phyloP scores from a whole-genome alignment of 257 asterid genomes.

The Gardenia jasminoides region DNA sequence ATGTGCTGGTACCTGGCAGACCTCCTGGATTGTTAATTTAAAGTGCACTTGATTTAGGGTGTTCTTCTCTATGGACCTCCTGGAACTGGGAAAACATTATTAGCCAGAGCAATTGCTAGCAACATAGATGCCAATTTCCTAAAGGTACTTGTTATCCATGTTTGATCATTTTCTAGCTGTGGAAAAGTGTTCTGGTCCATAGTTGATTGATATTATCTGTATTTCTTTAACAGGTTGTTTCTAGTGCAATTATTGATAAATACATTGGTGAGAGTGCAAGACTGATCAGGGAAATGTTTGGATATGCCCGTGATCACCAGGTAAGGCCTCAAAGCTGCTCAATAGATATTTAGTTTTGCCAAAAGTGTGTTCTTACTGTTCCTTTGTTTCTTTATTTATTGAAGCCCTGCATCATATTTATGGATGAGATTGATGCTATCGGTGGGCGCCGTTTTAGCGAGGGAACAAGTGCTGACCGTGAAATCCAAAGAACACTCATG shows the following conservation, averaged over 20 bases:
- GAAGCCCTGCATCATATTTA: slow-evolving; percentile 96
- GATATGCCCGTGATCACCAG: slow-evolving; percentile 97
- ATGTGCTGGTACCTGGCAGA: not conserved
- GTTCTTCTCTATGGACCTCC: slow-evolving; percentile 99
- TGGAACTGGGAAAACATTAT: slow-evolving; percentile 95
- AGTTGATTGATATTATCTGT: not conserved
- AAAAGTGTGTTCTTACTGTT: not conserved
- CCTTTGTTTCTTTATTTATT: not conserved
- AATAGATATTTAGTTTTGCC: not conserved
- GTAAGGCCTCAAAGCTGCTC: slow-evolving; percentile 35
- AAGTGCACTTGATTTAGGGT: slow-evolving; percentile 48
- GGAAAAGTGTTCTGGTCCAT: not conserved
- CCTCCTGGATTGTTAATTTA: not conserved
- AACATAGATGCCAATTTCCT: slow-evolving; percentile 96
- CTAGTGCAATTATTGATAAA: slow-evolving; percentile 93
- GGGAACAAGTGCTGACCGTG: slow-evolving; percentile 99
- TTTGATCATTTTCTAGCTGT: not conserved
- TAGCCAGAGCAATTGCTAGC: slow-evolving; percentile 98
- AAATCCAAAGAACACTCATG: slow-evolving; percentile 95
- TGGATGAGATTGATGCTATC: slow-evolving; percentile 98
- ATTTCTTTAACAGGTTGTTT: slow-evolving; percentile 63
- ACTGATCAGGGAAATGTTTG: slow-evolving; percentile 86
- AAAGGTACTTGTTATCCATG: slow-evolving; percentile 43
- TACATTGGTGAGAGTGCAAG: slow-evolving; percentile 96
- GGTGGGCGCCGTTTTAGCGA: slow-evolving; percentile 97